A percentile compares a stretch with the other conserved stretches of the same genome.
Conservation (phyloP, 2,329 filamentous ascomycete genomes). For the Cryphonectria parasitica region DNA sequence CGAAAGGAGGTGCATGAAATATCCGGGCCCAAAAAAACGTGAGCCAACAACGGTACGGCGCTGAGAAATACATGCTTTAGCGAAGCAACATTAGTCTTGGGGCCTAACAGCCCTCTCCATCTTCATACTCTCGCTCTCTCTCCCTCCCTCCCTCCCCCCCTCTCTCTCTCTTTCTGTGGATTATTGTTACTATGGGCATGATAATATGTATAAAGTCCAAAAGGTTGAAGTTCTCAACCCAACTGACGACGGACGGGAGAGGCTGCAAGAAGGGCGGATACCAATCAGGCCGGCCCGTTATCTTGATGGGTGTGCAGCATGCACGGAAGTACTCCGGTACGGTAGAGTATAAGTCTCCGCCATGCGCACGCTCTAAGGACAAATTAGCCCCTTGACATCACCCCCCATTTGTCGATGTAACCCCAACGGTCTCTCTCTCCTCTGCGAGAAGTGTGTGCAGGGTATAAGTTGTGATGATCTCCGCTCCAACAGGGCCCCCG, state of each 20-base stretch:
- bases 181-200: not conserved
- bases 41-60: conserved; percentile 12
- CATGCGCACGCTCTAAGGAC: not conserved
- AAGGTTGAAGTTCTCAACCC: not conserved
- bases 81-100: conserved; percentile 13
- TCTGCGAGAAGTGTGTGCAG: not conserved
- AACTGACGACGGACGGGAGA: not conserved
- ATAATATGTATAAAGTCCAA: not conserved
- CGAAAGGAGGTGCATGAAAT: conserved; percentile 2
- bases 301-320: not conserved
- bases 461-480: conserved; percentile 8
- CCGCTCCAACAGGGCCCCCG: not conserved
- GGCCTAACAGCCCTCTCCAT: not conserved
- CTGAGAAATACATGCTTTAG: not conserved
- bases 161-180: not conserved
- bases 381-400: conserved; percentile 10
- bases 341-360: conserved; percentile 20
- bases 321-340: conserved; percentile 11
- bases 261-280: not conserved
- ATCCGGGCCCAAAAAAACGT: conserved; percentile 7
- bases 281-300: not conserved
- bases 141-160: no score
- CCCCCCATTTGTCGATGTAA: conserved; percentile 17
- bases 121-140: not conserved
- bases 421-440: not conserved